Conservation (phyloP, 2,329 filamentous ascomycete genomes). For the Phialocephala sp. region DNA sequence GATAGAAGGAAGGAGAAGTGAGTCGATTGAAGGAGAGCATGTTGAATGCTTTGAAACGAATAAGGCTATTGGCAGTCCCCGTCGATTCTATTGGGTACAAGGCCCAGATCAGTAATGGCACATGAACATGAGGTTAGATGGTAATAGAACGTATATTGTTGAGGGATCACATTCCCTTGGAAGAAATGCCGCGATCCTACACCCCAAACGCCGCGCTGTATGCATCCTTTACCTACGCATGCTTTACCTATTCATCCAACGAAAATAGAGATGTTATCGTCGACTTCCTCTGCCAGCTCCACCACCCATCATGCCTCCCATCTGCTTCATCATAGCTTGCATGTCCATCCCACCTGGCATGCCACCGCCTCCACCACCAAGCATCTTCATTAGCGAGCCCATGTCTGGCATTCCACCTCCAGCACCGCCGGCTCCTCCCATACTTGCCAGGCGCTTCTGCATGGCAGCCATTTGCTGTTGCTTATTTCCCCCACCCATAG, state of each 20-base stretch:
- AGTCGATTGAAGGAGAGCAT: too few relatives aligned
- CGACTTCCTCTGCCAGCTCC: conserved; percentile 38
- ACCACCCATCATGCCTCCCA: conserved; percentile 56
- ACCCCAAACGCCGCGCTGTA: conserved; percentile 3
- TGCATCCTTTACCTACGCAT: conserved; percentile 3
- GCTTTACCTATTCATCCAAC: not conserved
- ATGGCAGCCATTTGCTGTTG: conserved; percentile 93
- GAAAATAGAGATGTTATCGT: not conserved
- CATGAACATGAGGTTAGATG: too few relatives aligned
- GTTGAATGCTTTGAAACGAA: too few relatives aligned
- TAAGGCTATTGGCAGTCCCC: too few relatives aligned
- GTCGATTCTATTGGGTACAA: too few relatives aligned
- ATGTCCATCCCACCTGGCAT: conserved; percentile 70
- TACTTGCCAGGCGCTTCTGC: conserved; percentile 92
- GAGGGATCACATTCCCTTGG: too few relatives aligned
- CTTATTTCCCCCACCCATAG: conserved; percentile 90
- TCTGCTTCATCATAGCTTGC: conserved; percentile 79
- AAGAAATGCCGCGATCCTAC: too few relatives aligned
- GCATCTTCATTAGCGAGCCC: conserved; percentile 89
- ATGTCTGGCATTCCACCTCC: conserved; percentile 77
- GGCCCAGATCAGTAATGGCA: too few relatives aligned
- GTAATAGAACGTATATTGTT: too few relatives aligned
- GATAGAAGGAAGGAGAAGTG: too few relatives aligned
- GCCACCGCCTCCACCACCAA: conserved; percentile 69
- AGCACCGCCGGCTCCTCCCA: conserved; percentile 75